Evolutionary conservation across 805 yeast species (phyloP), one percentile per base, ranked within the genome.

Genomic region (Saccharomycopsis fodiens): DNA sequence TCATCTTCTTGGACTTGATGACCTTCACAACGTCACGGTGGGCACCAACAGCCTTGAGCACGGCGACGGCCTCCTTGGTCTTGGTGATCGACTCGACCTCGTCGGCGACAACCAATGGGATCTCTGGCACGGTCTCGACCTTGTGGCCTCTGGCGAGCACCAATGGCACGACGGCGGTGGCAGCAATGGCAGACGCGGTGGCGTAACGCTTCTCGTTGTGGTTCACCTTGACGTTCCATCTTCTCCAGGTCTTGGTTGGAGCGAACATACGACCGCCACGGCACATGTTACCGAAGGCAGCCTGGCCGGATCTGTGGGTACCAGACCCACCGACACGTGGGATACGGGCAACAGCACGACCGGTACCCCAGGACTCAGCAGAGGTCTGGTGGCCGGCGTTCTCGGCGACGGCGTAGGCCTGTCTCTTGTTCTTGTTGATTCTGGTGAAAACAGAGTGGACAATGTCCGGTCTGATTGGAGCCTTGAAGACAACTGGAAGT

Each of bases 261-360:
- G 98, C 97, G 69, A 93, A 93, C 97, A 93, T 93, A 78, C 98
- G 95, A 80, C 98, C 98, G 74, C 97, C 97, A 77, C 98, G 91
- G 82, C 98, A 93, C 98, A 93, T 93, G 93, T 93, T 93, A 84
- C 98, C 98, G 82, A 93, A 93, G 71, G 98, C 98, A 74, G 88
- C 98, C 78, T 93, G 98, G 74, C 98, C 98, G 59, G 97, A 79
- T 78, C 98, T 89, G 94, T 88, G 96, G 72, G 98, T 93, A 85
- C 98, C 98, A 72, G 95, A 89, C 79, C 98, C 98, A 77, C 96
- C 96, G 70, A 93, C 97, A 83, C 98, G 89, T 80, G 98, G 98
- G 73, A 93, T 91, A 82, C 98, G 91, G 78, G 98, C 97, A 69
- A 93, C 96, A 76, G 98, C 98, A 81, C 98, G 89, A 82, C 98